Conservation (phyloP, 495 filamentous ascomycete genomes). For the Aspergillus haitiensis region DNA sequence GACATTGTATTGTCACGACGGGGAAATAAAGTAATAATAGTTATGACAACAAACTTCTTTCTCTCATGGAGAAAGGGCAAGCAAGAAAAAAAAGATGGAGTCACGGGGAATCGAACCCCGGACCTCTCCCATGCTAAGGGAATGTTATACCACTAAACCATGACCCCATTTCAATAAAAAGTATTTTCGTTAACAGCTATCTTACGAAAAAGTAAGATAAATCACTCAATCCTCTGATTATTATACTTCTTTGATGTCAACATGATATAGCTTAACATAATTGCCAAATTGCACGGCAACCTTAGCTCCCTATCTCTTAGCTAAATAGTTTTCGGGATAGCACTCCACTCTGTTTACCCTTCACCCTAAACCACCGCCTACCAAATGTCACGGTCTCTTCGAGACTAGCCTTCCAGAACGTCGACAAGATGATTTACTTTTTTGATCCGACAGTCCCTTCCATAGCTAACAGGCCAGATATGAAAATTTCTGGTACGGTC, state of each 20-base stretch:
- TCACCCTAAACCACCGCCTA: neutral
- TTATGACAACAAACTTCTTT: too few relatives aligned
- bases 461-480: neutral
- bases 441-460: neutral
- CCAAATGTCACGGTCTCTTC: neutral
- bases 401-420: neutral
- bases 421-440: neutral
- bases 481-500: neutral
- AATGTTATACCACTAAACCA: conserved; percentile 42
- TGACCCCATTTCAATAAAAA: conserved; percentile 16
- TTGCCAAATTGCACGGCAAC: too few relatives aligned
- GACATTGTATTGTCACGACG: too few relatives aligned
- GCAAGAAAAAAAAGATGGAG: too few relatives aligned
- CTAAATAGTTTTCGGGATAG: neutral
- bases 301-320: neutral
- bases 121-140: conserved; percentile 51
- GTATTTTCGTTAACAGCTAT: too few relatives aligned
- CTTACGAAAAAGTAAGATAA: too few relatives aligned
- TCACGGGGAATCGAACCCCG: conserved; percentile 57
- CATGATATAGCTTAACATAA: too few relatives aligned
- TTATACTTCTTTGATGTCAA: too few relatives aligned
- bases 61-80: too few relatives aligned
- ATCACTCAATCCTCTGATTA: too few relatives aligned
- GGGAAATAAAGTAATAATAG: too few relatives aligned
- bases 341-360: neutral